phyloP scores from a whole-genome alignment of 2,329 filamentous ascomycete species.

The Zymoseptoria brevis region DNA sequence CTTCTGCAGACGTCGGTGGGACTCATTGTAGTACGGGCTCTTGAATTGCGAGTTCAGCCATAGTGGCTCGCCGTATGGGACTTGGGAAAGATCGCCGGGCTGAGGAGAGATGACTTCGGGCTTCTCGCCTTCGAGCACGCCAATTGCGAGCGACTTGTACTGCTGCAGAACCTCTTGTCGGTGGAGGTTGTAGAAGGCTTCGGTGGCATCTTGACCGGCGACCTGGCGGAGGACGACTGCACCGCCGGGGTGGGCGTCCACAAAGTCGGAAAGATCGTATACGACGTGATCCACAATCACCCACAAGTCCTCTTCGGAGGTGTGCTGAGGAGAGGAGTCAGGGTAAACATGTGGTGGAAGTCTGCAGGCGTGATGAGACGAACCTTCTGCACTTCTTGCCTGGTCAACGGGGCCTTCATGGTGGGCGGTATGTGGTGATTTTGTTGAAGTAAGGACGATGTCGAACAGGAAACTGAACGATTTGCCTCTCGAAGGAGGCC shows the following conservation, averaged over 20 bases:
- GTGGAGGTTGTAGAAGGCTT: slow-evolving; percentile 86
- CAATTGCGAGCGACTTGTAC: slow-evolving; percentile 67
- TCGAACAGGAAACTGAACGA: neutral
- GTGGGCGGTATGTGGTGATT: slow-evolving; percentile 2
- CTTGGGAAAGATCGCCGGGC: slow-evolving; percentile 63
- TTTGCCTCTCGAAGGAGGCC: neutral
- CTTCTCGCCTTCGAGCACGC: slow-evolving; percentile 65
- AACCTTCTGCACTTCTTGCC: slow-evolving; percentile 26
- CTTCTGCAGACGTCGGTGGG: slow-evolving; percentile 59
- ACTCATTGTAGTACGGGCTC: slow-evolving; percentile 72
- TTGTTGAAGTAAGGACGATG: neutral
- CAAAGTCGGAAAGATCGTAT: slow-evolving; percentile 78
- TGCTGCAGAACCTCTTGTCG: slow-evolving; percentile 80
- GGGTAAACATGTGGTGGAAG: neutral
- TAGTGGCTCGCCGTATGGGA: slow-evolving; percentile 78
- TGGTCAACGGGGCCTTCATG: slow-evolving; percentile 19
- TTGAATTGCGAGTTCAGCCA: slow-evolving; percentile 74
- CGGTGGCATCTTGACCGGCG: slow-evolving; percentile 72
- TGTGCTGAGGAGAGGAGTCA: slow-evolving; percentile 45
- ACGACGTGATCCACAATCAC: slow-evolving; percentile 80
- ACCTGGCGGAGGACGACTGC: slow-evolving; percentile 72
- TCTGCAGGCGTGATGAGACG: neutral
- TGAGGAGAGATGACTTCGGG: slow-evolving; percentile 63
- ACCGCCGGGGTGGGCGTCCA: slow-evolving; percentile 78
- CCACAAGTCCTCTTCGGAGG: slow-evolving; percentile 67